Evolutionary conservation across 2,329 filamentous ascomycete species (phyloP), one percentile per base, ranked within the genome.

Genomic region (Colletotrichum sp.): DNA sequence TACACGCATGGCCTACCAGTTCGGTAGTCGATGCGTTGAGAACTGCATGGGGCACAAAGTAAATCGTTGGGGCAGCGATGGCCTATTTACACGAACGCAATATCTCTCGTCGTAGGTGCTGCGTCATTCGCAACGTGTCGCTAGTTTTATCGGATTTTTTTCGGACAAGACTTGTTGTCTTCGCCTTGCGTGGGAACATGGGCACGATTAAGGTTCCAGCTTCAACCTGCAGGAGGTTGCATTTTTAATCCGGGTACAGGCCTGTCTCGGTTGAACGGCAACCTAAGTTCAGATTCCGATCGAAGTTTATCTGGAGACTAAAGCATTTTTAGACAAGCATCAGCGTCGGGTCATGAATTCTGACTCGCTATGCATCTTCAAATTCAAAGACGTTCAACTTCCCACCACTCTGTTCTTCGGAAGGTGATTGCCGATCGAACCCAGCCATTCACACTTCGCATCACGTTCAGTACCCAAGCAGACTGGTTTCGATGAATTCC

Each of bases 1-100:
- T 87, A 18, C 86, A 90, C 79, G 89, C 87, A 7, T 88, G 89
- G 81, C 90, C 89, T 5, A 91, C 89, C 4, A 84, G 82, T 5
- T 82, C 84, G 8, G 87, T 89, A 21, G 86, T 88, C 55, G 79
- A 82, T 43, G 85, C 88, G 73, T 81, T 91, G 71, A 87, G 85
- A 77, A 84, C 82, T 67, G 86, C 85, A 71, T 91, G 88, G 89
- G 87, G 85, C n/a, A 30, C 58, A 52, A 52, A 52, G 43, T 52
- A 24, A 52, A 52, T 13, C 43, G 43, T 4, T 1, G 43, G n/a
- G 4, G 12, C 43, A 21, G 43, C 43, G n/a, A 52, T 52, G 43
- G 4, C 12, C 43, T 21, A n/a, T 24, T 52, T 13, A 8, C 43
- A 24, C 1, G n/a, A 21, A 21, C n/a, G 43, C 6, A 10, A 24